Evolutionary conservation across 2,329 filamentous ascomycete species (phyloP).

Genomic region (Calonectria naviculata): DNA sequence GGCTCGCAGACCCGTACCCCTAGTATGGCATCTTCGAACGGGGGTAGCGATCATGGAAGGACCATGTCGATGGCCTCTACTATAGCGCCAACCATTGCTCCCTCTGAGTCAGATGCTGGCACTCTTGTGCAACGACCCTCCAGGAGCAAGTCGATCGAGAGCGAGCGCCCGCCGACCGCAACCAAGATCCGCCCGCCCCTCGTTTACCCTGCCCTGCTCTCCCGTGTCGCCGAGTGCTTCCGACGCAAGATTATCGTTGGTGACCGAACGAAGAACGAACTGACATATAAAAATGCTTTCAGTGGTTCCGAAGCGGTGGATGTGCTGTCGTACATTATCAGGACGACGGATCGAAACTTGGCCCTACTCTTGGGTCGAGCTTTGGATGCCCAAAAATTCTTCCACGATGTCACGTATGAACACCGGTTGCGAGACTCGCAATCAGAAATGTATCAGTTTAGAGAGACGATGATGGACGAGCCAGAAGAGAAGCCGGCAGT

Average conservation of each 20-base stretch:
- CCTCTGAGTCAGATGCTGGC: constrained; percentile 65
- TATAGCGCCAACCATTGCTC: constrained; percentile 75
- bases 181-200: constrained; percentile 78
- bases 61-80: constrained; percentile 96
- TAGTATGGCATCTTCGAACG: constrained; percentile 69
- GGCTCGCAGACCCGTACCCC: constrained; percentile 69
- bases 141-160: constrained; percentile 64
- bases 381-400: constrained; percentile 97
- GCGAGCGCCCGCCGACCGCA: constrained; percentile 67
- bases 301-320: constrained; percentile 96
- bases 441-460: constrained; percentile 96
- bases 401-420: constrained; percentile 98
- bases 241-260: constrained; percentile 86
- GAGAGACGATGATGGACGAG: constrained; percentile 89
- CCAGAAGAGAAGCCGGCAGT: constrained; percentile 78
- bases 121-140: constrained; percentile 67
- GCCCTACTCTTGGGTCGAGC: constrained; percentile 91
- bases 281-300: constrained; percentile 98
- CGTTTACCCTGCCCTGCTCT: constrained; percentile 93
- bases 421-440: constrained; percentile 94
- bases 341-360: constrained; percentile 94
- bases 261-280: constrained; percentile 94
- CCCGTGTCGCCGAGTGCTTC: constrained; percentile 93
- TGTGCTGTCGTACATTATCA: constrained; percentile 94
- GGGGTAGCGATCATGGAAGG: constrained; percentile 62